Evolutionary conservation across 345 rosid species (phyloP), one percentile per base, ranked within the genome.

Genomic region (Populus pruinosa): DNA sequence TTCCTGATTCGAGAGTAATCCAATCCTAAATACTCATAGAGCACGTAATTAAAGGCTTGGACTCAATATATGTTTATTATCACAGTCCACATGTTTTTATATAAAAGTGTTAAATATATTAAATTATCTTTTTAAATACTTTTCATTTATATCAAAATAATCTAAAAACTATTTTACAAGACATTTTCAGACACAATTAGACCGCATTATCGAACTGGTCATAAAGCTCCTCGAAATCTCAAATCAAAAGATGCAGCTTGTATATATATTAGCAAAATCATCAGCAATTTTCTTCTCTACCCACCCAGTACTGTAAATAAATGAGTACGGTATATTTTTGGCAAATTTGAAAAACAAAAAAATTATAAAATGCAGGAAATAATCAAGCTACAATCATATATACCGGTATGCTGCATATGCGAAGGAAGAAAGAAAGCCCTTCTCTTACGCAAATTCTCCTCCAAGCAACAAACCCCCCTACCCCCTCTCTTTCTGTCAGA

Each of bases 371-470:
- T 35, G 21, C 14, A 56, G n/a, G 16, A 0, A 38, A 3, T 17
- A 29, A 47, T 55, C 10, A 35, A 21, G 13, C 23, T 29, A 27
- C 76, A 73, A 86, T 81, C 69, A 83, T 76, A 71, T 62, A 67
- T 61, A 23, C 35, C 17, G 27, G 8, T 21, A 21, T 8, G 27
- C 63, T n/a, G 63, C 63, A 21, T 56, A 23, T 10, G 63, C 12
- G 63, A 59, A 62, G 2, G 33, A 25, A 36, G 71, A 76, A 83
- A 80, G 85, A 71, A 80, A 69, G 73, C 44, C 77, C 69, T 86
- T 81, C 72, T 83, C 80, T 90, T 87, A 83, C 93, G 93, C 82
- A 78, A 88, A 87, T 91, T 89, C 82, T 78, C 77, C 69, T 81
- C 79, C 73, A 91, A 88, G 93, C 86, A 87, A 73, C 76, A 79